phyloP scores from a whole-genome alignment of 495 filamentous ascomycete species.

The Penicillium pulvis region DNA sequence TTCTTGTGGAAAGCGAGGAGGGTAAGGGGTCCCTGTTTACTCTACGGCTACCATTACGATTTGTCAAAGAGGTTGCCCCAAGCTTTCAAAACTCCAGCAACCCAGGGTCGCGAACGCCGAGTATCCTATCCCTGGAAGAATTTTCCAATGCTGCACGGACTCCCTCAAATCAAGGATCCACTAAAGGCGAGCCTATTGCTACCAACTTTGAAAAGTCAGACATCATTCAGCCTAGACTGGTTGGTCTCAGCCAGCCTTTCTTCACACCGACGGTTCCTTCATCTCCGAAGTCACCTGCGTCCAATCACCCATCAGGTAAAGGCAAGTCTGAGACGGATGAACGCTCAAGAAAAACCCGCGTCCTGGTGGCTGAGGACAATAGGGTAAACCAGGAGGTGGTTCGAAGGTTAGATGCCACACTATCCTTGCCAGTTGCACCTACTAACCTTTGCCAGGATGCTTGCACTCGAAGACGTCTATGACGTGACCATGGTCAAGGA shows the following conservation, averaged over 20 bases:
- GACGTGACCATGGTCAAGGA: conserved; percentile 83
- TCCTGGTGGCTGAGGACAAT: conserved; percentile 95
- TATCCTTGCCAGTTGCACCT: not conserved
- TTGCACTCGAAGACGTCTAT: conserved; percentile 69
- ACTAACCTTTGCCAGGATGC: conserved; percentile 44
- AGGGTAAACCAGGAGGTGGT: conserved; percentile 94
- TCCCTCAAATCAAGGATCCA: conserved; percentile 25
- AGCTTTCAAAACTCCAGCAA: conserved; percentile 40
- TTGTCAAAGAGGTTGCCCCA: conserved; percentile 64
- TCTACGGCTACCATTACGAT: conserved; percentile 81
- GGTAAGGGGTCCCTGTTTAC: conserved; percentile 80
- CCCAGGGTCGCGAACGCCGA: conserved; percentile 29
- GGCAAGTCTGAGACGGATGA: conserved; percentile 23
- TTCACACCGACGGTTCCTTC: conserved; percentile 64
- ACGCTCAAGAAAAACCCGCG: conserved; percentile 60
- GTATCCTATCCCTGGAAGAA: conserved; percentile 32
- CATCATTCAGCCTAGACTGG: conserved; percentile 67
- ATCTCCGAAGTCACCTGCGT: conserved; percentile 21
- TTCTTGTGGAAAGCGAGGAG: conserved; percentile 70
- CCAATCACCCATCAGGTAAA: not conserved
- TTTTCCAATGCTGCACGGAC: conserved; percentile 32
- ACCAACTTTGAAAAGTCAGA: conserved; percentile 41
- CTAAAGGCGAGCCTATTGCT: conserved; percentile 22
- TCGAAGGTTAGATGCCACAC: conserved; percentile 40
- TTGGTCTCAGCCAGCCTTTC: conserved; percentile 84